phyloP scores from a whole-genome alignment of 108 stramenopile species.

The Ochromonas danica region DNA sequence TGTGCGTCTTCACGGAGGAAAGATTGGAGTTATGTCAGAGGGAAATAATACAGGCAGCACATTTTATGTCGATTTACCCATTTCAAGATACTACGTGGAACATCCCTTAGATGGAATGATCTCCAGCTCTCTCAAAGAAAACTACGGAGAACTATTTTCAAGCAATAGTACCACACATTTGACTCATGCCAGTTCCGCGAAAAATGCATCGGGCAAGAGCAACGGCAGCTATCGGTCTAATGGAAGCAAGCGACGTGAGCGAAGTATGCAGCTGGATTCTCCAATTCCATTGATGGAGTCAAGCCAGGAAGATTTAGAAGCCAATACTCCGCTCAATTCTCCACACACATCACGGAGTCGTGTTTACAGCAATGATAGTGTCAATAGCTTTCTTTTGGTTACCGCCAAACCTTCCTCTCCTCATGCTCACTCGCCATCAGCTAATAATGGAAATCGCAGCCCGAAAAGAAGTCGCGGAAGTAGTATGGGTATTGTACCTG shows the following conservation, averaged over 20 bases:
- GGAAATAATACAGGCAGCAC: not conserved
- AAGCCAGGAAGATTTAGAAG: no score
- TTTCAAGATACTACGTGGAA: not conserved
- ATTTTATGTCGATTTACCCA: conserved; percentile 8
- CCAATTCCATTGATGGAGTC: no score
- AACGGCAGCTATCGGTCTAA: not conserved
- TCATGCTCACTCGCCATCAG: no score
- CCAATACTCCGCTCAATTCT: no score
- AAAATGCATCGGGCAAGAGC: no score
- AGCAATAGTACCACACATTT: no score
- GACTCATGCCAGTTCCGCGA: no score
- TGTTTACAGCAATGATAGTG: no score
- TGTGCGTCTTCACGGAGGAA: not conserved
- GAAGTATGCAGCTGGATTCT: not conserved
- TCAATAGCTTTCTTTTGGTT: no score
- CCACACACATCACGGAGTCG: no score
- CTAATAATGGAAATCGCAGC: no score
- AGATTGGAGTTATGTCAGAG: not conserved
- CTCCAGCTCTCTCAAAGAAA: not conserved
- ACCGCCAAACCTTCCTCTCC: no score
- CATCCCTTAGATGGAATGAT: not conserved
- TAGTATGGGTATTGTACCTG: not conserved
- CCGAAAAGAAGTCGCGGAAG: not conserved
- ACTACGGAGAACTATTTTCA: not conserved
- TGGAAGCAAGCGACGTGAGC: not conserved